Evolutionary conservation across 1,139 yeast genomes (phyloP).

Genomic region (Zygoascus sp.): DNA sequence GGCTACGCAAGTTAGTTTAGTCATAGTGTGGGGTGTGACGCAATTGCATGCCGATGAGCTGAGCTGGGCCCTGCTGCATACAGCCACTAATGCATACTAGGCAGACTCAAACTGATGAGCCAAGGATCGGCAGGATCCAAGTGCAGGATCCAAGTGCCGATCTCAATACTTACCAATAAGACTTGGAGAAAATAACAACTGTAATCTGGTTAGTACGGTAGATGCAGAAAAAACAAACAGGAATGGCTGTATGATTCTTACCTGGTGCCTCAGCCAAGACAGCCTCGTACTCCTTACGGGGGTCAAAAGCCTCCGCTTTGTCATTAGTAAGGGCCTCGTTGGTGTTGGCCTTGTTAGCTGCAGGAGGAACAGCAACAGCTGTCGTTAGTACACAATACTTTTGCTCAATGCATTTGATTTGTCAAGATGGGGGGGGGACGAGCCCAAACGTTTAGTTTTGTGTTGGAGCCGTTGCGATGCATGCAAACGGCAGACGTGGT

Average conservation of each 20-base stretch:
- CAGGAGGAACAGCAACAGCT: background rate
- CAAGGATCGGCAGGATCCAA: background rate
- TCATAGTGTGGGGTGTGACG: background rate
- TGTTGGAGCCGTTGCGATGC: too few species aligned
- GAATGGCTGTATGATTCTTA: conserved; percentile 19
- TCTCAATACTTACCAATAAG: conserved; percentile 40
- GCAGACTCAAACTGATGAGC: too few species aligned
- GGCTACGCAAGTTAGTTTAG: conserved; percentile 32
- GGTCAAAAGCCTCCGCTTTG: conserved; percentile 44
- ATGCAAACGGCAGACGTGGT: too few species aligned
- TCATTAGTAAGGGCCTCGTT: conserved; percentile 30
- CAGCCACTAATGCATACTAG: too few species aligned
- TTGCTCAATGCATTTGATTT: background rate
- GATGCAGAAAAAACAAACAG: too few species aligned
- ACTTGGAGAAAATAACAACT: conserved; percentile 42
- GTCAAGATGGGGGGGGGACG: too few species aligned
- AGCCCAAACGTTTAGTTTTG: too few species aligned
- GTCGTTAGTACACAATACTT: background rate
- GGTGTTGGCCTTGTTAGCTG: background rate
- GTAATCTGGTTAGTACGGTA: too few species aligned
- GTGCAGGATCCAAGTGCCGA: conserved; percentile 34
- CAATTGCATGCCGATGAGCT: background rate
- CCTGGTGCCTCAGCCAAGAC: conserved; percentile 64
- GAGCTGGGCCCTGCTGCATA: conserved; percentile 1
- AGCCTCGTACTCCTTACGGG: conserved; percentile 55